Percentiles rank a stretch among this genome's conserved stretches.
Conservation (phyloP, 306 rosid species). For the Macrotyloma uniflorum region DNA sequence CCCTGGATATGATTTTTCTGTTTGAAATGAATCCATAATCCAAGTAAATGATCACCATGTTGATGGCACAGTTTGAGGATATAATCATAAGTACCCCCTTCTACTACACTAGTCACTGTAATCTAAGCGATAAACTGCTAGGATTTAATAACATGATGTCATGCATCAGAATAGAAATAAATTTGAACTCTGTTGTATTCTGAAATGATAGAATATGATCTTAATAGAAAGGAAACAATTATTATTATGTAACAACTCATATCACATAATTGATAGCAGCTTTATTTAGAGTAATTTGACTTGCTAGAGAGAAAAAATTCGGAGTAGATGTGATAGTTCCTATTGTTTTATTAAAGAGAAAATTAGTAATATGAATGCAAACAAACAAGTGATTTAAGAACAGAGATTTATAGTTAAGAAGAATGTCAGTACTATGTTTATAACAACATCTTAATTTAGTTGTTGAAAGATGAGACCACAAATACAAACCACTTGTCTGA, state of each 20-base stretch:
- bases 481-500: constrained; percentile 15
- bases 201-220: background rate
- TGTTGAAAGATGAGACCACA: constrained; percentile 16
- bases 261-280: background rate
- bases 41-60: constrained; percentile 11
- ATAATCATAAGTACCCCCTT: background rate
- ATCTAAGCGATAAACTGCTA: background rate
- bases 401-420: background rate
- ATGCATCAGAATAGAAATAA: constrained; percentile 6
- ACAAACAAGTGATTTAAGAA: background rate
- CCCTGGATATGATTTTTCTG: background rate
- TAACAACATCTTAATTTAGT: background rate
- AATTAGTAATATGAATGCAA: background rate
- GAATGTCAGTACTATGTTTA: constrained; percentile 32
- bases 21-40: background rate
- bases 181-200: background rate
- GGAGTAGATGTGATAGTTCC: background rate
- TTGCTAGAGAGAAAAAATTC: background rate
- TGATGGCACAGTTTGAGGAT: background rate
- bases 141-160: background rate
- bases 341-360: constrained; percentile 4
- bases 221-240: background rate
- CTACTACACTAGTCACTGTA: background rate
- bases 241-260: background rate
- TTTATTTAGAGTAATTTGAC: background rate